A percentile compares a stretch with the other conserved stretches of the same genome.
Evolutionary conservation across 495 filamentous ascomycete genomes (phyloP).

Genomic region (Hamigera avellanea): DNA sequence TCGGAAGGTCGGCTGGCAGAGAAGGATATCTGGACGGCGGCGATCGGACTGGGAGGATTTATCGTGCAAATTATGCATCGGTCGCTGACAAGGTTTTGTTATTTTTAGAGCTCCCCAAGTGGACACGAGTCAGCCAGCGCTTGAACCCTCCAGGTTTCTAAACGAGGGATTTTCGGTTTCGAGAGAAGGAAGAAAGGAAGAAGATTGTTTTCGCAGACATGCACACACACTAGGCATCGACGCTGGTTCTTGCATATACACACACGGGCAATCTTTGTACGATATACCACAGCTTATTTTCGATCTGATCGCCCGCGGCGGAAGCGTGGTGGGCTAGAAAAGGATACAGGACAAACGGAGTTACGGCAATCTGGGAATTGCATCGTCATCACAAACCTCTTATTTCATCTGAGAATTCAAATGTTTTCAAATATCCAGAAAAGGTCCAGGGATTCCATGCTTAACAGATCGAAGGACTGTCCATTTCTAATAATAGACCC

Average conservation of each 20-base stretch:
- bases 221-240: background rate
- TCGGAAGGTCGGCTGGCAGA: background rate
- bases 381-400: conserved; percentile 6
- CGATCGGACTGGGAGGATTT: background rate
- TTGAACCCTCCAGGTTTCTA: conserved; percentile 91
- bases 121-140: conserved; percentile 87
- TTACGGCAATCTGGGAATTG: conserved; percentile 26
- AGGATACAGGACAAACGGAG: conserved; percentile 23
- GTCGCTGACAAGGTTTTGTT: background rate
- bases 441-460: too few species aligned
- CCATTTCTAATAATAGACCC: too few species aligned
- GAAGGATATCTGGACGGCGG: background rate
- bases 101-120: conserved; percentile 79
- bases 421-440: too few species aligned
- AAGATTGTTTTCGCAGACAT: background rate
- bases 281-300: conserved; percentile 5
- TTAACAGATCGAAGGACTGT: too few species aligned
- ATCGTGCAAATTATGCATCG: background rate
- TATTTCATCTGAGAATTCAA: conserved; percentile 11
- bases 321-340: conserved; percentile 4
- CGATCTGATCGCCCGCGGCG: background rate
- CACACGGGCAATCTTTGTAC: background rate
- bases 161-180: conserved; percentile 8
- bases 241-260: too few species aligned
- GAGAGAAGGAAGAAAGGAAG: background rate